A percentile compares a stretch with the other conserved stretches of the same genome.
phyloP scores from a whole-genome alignment of 2,329 filamentous ascomycete species.

The Boeremia exigua region DNA sequence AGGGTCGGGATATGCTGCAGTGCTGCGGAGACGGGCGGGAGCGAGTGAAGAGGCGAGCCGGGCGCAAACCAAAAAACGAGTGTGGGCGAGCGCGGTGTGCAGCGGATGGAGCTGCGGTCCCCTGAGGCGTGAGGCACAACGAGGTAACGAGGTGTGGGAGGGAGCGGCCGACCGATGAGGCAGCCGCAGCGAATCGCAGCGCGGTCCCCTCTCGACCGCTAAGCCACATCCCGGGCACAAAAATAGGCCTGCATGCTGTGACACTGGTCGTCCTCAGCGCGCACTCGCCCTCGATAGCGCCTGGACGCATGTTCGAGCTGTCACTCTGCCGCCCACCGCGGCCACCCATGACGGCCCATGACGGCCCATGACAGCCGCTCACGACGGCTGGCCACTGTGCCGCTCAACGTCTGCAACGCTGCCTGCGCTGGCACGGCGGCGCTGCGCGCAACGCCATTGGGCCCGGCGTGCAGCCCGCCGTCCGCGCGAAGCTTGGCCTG shows the following conservation, averaged over 20 bases:
- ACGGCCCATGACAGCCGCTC: too few species aligned
- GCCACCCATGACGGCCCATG: background rate
- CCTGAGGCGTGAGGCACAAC: slow-evolving; percentile 9
- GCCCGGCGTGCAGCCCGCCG: slow-evolving; percentile 8
- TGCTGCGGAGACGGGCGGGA: slow-evolving; percentile 2
- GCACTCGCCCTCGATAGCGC: slow-evolving; percentile 22
- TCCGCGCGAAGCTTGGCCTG: slow-evolving; percentile 11
- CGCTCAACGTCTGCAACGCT: slow-evolving; percentile 11
- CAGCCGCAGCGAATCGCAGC: slow-evolving; percentile 6
- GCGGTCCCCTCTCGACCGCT: slow-evolving; percentile 20
- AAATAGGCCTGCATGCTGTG: slow-evolving; percentile 36
- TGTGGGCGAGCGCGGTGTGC: slow-evolving; percentile 13
- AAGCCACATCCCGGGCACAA: slow-evolving; percentile 33
- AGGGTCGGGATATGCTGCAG: background rate
- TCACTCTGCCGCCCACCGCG: slow-evolving; percentile 6
- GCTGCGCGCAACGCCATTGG: slow-evolving; percentile 12
- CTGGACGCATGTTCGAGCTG: slow-evolving; percentile 13
- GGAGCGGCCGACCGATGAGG: slow-evolving; percentile 15
- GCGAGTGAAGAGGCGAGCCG: slow-evolving; percentile 6
- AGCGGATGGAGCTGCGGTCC: slow-evolving; percentile 1
- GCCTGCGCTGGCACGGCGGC: slow-evolving; percentile 6
- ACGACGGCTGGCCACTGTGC: background rate
- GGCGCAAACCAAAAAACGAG: slow-evolving; percentile 15
- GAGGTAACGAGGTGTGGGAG: slow-evolving; percentile 12
- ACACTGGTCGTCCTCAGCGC: slow-evolving; percentile 26